Base-by-base conservation (phyloP, 345 rosid genomes). In the Triadica sebifera region DNA sequence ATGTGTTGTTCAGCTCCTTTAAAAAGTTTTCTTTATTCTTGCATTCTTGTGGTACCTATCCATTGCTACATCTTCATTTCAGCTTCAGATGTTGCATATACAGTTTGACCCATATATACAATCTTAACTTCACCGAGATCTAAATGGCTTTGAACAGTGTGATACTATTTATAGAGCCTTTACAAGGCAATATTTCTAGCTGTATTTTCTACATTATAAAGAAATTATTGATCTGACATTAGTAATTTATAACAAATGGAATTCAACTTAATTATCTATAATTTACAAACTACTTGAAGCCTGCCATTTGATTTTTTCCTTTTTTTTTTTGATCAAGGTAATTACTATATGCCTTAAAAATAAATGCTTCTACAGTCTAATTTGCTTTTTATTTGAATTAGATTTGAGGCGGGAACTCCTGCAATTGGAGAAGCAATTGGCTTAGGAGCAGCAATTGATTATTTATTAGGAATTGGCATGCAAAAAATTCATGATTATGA, bases 331-430 rank as follows among this genome's bases (percentile, higher is more conserved):
- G 37, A 4, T 58, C 25, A 4, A 19, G 20, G 17, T 59, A 19
- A 52, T 38, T 77, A 24, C 45, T 12, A 22, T 46, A n/a, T 59
- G 55, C 53, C 53, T 53, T 45, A 2, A 29, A 60, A 20, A 22
- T 68, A 1, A 37, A 61, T 65, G 65, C 22, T 45, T 19, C 59
- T 69, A 6, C 17, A 60, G 13, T 69, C 43, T 74, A 39, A 69
- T n/a, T 5, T 49, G 16, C 46, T 72, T 52, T 73, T 68, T 25
- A 11, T n/a, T 8, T 70, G 72, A 82, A 68, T 74, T 77, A 93
- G 99, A 84, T 95, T 95, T 76, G 99, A 93, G 84, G 99, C 99
- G 74, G 99, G 98, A 80, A 94, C 98, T 75, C 98, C 98, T 52
- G 98, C 98, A 72, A 94, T 94, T 70, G 98, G 97, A 11, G 98